These are phyloP conservation scores for Xylariaceae sp. DNA, from an alignment of 2,329 filamentous ascomycete genomes.

Conservation along the genomic window DNA sequence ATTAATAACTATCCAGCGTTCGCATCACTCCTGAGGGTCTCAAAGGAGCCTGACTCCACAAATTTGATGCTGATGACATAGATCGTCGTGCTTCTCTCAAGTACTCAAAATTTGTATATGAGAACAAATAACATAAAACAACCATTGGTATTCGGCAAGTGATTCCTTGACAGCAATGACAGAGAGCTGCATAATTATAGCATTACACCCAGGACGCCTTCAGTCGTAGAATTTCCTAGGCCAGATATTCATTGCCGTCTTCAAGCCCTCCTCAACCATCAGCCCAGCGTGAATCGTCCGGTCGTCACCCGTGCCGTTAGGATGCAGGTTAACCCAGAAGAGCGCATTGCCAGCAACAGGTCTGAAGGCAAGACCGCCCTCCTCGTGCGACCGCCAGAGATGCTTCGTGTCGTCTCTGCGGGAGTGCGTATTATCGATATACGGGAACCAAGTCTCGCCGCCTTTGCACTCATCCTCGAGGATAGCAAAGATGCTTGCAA, in stretches of 20 bases:
- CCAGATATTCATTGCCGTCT: conserved; percentile 58
- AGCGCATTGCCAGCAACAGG: conserved; percentile 51
- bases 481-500: conserved; percentile 52
- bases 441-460: conserved; percentile 52
- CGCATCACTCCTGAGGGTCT: too few relatives aligned
- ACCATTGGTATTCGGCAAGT: too few relatives aligned
- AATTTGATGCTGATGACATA: too few relatives aligned
- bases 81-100: too few relatives aligned
- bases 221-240: conserved; percentile 38
- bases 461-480: conserved; percentile 48
- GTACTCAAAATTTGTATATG: too few relatives aligned
- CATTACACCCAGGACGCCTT: neutral
- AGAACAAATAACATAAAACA: too few relatives aligned
- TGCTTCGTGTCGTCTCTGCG: conserved; percentile 22
- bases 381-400: conserved; percentile 46
- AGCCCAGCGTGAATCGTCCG: conserved; percentile 51
- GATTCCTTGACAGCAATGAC: too few relatives aligned
- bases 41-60: too few relatives aligned
- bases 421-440: conserved; percentile 32
- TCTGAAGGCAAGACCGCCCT: conserved; percentile 49
- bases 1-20: too few relatives aligned
- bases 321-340: conserved; percentile 53
- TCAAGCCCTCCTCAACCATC: conserved; percentile 46
- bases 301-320: conserved; percentile 49
- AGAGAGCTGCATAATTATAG: neutral